Base-by-base conservation (phyloP, 345 rosid genomes). In the Camelina sativa region DNA sequence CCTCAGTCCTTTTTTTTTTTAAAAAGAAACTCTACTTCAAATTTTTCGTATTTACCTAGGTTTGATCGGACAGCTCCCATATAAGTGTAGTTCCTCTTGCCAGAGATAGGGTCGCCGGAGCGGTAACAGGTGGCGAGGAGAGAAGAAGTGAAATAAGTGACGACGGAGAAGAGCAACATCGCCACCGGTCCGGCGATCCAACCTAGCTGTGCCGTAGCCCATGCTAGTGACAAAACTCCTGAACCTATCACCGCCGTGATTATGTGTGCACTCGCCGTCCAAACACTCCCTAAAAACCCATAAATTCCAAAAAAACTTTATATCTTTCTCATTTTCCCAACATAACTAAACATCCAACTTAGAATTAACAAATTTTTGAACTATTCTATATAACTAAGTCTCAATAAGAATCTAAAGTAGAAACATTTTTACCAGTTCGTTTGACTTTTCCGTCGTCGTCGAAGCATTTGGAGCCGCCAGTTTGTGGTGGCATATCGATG, bases 401-500 rank as follows among this genome's bases (percentile, higher is more conserved):
- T 16, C 30, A n/a, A 15, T 19, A 2, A 28, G 35, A 38, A 53
- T 35, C 7, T 10, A 15, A 30, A 37, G 13, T 15, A 6, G 64
- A 68, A 28, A 34, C 4, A 3, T 13, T 28, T 10, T 37, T 76
- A 91, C 98, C 97, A 56, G 91, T 86, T 83, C 98, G 60, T 73
- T 86, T 89, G 74, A 50, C 83, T 19, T 83, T 86, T 6, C 91
- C 97, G 7, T 93, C 98, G 20, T 93, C 97, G 34, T 93, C 97
- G 51, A 88, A 85, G 81, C 82, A 83, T 47, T 86, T 72, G 75
- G 91, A 84, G 60, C 77, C 91, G 7, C 58, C 71, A 44, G 73
- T 79, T 5, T 79, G 62, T 22, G 67, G 60, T 22, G 67, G 86
- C 73, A 61, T 65, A 65, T 83, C 86, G 7, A 84, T 17, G 72